Evolutionary conservation across 371 early-diverging fungal species (phyloP).

Genomic region (Entomophthora muscae): DNA sequence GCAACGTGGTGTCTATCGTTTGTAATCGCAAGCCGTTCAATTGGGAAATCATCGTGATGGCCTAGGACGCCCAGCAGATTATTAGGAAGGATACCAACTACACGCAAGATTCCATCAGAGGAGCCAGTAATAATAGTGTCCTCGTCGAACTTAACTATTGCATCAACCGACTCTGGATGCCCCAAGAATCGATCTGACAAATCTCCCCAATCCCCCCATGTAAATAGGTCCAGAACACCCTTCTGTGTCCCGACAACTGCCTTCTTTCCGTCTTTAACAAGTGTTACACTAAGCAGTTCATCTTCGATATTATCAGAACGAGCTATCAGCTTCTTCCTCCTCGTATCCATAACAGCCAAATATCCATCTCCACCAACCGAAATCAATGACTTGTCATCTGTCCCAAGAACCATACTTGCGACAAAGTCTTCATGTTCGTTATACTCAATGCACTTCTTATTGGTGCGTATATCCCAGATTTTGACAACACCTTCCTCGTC

Average conservation of each 20-base stretch:
- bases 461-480: slow-evolving; percentile 72
- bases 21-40: slow-evolving; percentile 50
- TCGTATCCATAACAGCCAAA: slow-evolving; percentile 72
- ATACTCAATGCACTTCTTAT: slow-evolving; percentile 43
- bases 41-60: slow-evolving; percentile 71
- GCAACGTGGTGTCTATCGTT: slow-evolving; percentile 48
- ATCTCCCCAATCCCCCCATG: slow-evolving; percentile 82
- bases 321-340: slow-evolving; percentile 54
- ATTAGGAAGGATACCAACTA: slow-evolving; percentile 5
- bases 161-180: slow-evolving; percentile 73
- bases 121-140: slow-evolving; percentile 69
- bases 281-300: slow-evolving; percentile 61
- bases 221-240: slow-evolving; percentile 59
- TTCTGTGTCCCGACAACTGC: slow-evolving; percentile 77
- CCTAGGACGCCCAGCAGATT: slow-evolving; percentile 60
- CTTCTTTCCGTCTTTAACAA: slow-evolving; percentile 60
- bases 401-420: slow-evolving; percentile 54
- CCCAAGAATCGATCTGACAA: slow-evolving; percentile 78
- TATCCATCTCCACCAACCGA: slow-evolving; percentile 73
- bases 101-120: slow-evolving; percentile 75
- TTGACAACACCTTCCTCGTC: slow-evolving; percentile 8
- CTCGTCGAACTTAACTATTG: slow-evolving; percentile 63
- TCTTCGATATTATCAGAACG: slow-evolving; percentile 85
- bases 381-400: slow-evolving; percentile 43
- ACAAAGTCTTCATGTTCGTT: slow-evolving; percentile 75